Conservation (phyloP, 805 yeast genomes). For the Yarrowia sp. region DNA sequence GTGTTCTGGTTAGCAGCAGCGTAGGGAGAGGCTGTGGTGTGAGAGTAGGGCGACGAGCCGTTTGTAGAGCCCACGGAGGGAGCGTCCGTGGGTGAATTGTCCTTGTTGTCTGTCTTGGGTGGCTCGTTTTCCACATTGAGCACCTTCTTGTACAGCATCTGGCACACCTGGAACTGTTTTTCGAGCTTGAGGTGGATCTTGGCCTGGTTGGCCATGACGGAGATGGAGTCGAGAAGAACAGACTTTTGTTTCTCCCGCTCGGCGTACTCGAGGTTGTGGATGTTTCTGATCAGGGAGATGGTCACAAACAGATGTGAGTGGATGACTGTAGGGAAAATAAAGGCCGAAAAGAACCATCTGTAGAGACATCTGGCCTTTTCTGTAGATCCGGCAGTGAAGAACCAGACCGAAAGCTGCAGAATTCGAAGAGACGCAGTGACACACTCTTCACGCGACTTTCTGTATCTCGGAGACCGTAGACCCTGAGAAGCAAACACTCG, state of each 20-base stretch:
- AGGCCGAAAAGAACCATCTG: slow-evolving; percentile 38
- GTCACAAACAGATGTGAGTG: slow-evolving; percentile 40
- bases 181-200: slow-evolving; percentile 32
- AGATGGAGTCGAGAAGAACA: slow-evolving; percentile 3
- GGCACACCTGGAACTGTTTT: slow-evolving; percentile 31
- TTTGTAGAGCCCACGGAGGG: slow-evolving; percentile 11
- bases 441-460: slow-evolving; percentile 40
- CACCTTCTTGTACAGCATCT: slow-evolving; percentile 35
- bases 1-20: slow-evolving; percentile 38
- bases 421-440: slow-evolving; percentile 33
- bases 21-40: slow-evolving; percentile 17
- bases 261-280: slow-evolving; percentile 21
- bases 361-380: slow-evolving; percentile 24
- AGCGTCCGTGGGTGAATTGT: not conserved
- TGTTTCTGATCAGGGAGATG: slow-evolving; percentile 27
- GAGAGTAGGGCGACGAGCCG: slow-evolving; percentile 20
- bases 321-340: slow-evolving; percentile 32
- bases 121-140: slow-evolving; percentile 29
- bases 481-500: slow-evolving; percentile 43
- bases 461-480: slow-evolving; percentile 12
- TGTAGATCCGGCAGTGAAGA: slow-evolving; percentile 18
- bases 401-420: slow-evolving; percentile 37
- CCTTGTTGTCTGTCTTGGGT: slow-evolving; percentile 10
- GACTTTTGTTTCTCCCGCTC: slow-evolving; percentile 30
- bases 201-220: slow-evolving; percentile 30